Percentiles rank a stretch among this genome's conserved stretches.
Conservation (phyloP, 768 basidiomycete species). For the Lactarius trivialis region DNA sequence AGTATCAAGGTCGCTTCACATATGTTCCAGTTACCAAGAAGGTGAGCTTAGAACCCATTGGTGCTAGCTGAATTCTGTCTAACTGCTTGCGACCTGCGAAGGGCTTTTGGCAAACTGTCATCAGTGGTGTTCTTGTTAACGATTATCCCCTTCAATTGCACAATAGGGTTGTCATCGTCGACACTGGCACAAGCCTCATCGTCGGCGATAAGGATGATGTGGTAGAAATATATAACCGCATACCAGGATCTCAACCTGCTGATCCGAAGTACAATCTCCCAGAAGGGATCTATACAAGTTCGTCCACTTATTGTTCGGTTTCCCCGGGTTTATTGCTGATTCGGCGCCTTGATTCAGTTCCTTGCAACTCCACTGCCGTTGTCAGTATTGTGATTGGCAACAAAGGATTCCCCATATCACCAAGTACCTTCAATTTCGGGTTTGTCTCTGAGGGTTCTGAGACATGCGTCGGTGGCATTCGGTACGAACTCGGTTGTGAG, state of each 20-base stretch:
- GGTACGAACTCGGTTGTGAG: no score
- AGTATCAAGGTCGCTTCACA: not conserved
- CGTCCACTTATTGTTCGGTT: not conserved
- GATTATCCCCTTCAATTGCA: not conserved
- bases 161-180: conserved; percentile 22
- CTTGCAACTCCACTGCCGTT: not conserved
- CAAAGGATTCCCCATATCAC: not conserved
- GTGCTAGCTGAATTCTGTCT: not conserved
- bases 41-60: not conserved
- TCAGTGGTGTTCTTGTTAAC: conserved; percentile 1
- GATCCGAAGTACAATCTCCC: not conserved
- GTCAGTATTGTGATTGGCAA: not conserved
- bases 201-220: conserved; percentile 15
- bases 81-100: not conserved
- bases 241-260: conserved; percentile 19
- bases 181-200: conserved; percentile 25
- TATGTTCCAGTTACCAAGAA: not conserved
- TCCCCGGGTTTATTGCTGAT: not conserved
- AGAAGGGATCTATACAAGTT: conserved; percentile 1
- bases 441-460: no score
- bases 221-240: conserved; percentile 11
- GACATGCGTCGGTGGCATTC: not conserved
- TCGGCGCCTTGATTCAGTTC: not conserved
- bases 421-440: not conserved
- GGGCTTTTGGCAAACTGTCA: conserved; percentile 22